Percentiles rank a stretch among this genome's conserved stretches.
phyloP scores from a whole-genome alignment of 192 early-diverging fungal species.

The Linnemannia exigua region DNA sequence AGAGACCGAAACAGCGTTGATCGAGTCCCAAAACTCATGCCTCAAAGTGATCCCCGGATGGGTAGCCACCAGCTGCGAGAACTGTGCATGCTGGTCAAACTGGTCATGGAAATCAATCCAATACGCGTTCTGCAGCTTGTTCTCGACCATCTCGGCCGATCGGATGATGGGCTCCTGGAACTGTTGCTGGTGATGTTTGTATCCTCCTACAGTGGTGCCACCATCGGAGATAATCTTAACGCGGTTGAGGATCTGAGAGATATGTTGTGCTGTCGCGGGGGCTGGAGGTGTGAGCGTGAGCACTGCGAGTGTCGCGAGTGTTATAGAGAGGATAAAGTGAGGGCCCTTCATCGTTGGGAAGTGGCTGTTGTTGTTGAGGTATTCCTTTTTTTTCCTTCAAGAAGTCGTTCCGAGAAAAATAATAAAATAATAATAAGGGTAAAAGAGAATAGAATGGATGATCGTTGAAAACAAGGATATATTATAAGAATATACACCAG shows the following conservation, averaged over 20 bases:
- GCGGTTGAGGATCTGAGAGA: constrained; percentile 7
- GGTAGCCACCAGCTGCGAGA: constrained; percentile 21
- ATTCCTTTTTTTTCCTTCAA: background rate
- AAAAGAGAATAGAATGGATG: background rate
- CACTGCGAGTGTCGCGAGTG: constrained; percentile 18
- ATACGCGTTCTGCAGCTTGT: constrained; percentile 40
- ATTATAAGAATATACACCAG: background rate
- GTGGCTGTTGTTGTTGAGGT: background rate
- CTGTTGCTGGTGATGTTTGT: constrained; percentile 26
- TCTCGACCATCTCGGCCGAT: constrained; percentile 15
- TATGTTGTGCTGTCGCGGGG: background rate
- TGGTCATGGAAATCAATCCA: constrained; percentile 55
- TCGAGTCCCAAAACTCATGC: constrained; percentile 45
- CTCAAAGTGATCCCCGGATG: constrained; percentile 46
- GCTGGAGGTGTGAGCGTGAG: background rate
- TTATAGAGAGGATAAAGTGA: constrained; percentile 23
- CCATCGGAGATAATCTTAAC: constrained; percentile 44
- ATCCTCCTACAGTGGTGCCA: constrained; percentile 35
- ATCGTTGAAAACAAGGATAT: background rate
- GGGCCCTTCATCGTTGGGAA: constrained; percentile 25
- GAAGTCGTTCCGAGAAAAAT: background rate
- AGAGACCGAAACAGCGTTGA: constrained; percentile 41
- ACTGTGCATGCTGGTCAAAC: constrained; percentile 31
- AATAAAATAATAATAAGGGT: background rate
- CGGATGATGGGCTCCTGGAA: constrained; percentile 51